Conservation (phyloP, 225 moss, liverwort and hornwort species). For the Polytrichum formosum region DNA sequence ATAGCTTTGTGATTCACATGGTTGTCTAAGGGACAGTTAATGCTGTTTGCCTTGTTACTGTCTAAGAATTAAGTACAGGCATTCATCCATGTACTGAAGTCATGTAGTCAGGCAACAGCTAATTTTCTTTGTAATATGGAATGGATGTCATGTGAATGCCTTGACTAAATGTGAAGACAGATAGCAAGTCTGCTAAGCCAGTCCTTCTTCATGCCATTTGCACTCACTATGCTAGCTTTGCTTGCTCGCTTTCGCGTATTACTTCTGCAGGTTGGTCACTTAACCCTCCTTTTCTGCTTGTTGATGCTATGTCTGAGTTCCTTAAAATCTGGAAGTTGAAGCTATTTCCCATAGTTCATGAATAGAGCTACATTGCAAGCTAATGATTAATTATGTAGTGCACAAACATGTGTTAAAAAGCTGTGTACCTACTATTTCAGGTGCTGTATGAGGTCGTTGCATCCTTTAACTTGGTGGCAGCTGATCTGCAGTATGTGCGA, state of each 20-base stretch:
- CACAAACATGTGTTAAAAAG: neutral
- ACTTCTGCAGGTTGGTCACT: constrained; percentile 43
- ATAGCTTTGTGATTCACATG: too few relatives aligned
- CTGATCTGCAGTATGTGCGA: constrained; percentile 24
- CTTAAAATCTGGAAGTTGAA: neutral
- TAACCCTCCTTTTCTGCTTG: constrained; percentile 1
- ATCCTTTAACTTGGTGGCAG: constrained; percentile 76
- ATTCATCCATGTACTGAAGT: too few relatives aligned
- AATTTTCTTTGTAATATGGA: neutral
- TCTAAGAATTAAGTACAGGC: too few relatives aligned
- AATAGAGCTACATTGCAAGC: neutral
- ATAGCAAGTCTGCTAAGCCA: constrained; percentile 74
- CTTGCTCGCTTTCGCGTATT: constrained; percentile 79
- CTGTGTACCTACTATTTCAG: constrained; percentile 9
- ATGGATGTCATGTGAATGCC: neutral
- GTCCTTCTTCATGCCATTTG: constrained; percentile 92
- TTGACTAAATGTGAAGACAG: constrained; percentile 27
- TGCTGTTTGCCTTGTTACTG: too few relatives aligned
- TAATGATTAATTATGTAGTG: neutral
- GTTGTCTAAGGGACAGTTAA: too few relatives aligned
- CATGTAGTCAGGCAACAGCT: too few relatives aligned
- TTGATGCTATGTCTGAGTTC: neutral
- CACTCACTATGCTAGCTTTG: constrained; percentile 62
- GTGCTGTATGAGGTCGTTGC: constrained; percentile 65
- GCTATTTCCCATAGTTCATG: neutral